Conservation (phyloP, 495 filamentous ascomycete species). For the Tuber magnatum region DNA sequence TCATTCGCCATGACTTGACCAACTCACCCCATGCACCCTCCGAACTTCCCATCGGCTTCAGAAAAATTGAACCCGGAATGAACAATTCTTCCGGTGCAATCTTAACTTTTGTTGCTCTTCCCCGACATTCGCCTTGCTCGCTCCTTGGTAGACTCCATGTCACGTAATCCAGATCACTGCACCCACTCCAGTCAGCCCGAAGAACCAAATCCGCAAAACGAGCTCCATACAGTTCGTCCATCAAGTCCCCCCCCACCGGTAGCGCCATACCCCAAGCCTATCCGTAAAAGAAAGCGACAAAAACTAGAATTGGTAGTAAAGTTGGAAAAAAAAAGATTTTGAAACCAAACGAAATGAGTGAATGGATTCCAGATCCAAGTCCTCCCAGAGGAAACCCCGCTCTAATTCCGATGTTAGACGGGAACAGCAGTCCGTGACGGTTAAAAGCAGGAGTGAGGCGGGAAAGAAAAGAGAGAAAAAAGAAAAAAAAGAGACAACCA, state of each 20-base stretch:
- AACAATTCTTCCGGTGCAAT: conserved; percentile 27
- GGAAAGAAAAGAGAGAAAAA: background rate
- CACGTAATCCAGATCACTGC: conserved; percentile 33
- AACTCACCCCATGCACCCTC: conserved; percentile 25
- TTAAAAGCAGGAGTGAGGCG: background rate
- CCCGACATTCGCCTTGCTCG: conserved; percentile 19
- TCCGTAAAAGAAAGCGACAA: background rate
- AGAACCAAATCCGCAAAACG: background rate
- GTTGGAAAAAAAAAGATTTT: background rate
- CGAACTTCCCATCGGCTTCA: conserved; percentile 8
- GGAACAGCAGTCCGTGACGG: background rate
- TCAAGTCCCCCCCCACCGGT: background rate
- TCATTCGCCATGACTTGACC: background rate
- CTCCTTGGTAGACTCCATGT: conserved; percentile 29
- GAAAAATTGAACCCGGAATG: conserved; percentile 22
- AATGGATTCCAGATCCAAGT: background rate
- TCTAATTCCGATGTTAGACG: background rate
- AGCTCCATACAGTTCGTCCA: background rate
- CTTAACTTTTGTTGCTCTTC: conserved; percentile 9
- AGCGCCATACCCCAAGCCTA: background rate
- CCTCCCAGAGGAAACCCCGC: background rate
- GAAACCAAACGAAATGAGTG: background rate
- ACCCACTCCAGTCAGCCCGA: background rate
- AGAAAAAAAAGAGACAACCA: background rate
- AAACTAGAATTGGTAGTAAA: background rate